Evolutionary conservation across 2,329 filamentous ascomycete species (phyloP).

Genomic region (Cladosporium sp.): DNA sequence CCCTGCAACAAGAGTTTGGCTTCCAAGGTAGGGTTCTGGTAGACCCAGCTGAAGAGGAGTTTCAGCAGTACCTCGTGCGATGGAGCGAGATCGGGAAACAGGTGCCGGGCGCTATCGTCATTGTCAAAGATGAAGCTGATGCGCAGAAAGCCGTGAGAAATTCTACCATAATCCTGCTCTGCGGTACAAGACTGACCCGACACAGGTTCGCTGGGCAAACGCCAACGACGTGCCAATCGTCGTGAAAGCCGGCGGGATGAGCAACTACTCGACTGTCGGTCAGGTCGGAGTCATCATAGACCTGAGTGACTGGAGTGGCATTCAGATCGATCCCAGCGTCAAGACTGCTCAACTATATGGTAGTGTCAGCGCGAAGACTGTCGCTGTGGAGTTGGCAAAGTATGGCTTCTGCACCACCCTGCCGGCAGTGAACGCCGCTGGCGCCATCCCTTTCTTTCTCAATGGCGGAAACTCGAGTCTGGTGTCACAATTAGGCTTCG

Average conservation of each 20-base stretch:
- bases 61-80: too few relatives aligned
- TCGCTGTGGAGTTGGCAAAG: too few relatives aligned
- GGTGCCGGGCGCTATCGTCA: too few relatives aligned
- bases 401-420: too few relatives aligned
- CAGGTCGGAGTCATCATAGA: conserved; percentile 26
- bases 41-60: too few relatives aligned
- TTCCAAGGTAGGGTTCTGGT: too few relatives aligned
- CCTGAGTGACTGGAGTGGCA: conserved; percentile 16
- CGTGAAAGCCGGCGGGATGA: conserved; percentile 24
- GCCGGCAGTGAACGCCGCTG: conserved; percentile 31
- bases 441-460: conserved; percentile 19
- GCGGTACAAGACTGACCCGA: neutral
- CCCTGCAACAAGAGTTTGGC: too few relatives aligned
- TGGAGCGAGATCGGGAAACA: too few relatives aligned
- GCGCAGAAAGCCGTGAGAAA: neutral
- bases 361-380: too few relatives aligned
- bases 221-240: conserved; percentile 21
- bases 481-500: neutral
- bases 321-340: conserved; percentile 22
- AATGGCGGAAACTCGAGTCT: conserved; percentile 1
- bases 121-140: too few relatives aligned
- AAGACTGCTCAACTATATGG: too few relatives aligned
- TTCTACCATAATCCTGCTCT: neutral
- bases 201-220: conserved; percentile 1
- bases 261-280: conserved; percentile 26